Conservation (phyloP, 2,329 filamentous ascomycete species). For the Cladosporium austrohemisphaericum region DNA sequence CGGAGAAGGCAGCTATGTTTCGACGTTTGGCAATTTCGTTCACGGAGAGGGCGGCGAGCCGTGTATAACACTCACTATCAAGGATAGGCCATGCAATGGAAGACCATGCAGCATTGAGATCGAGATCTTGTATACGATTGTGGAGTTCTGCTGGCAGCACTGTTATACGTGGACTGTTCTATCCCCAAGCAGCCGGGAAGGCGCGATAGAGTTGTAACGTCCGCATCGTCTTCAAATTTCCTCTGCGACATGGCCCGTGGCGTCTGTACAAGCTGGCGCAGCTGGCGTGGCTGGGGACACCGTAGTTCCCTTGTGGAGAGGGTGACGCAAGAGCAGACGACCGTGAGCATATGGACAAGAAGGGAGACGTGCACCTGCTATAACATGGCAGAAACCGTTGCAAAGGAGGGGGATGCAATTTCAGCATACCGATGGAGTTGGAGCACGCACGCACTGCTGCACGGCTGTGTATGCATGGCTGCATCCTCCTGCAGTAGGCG, state of each 20-base stretch:
- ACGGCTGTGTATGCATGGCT: slow-evolving; percentile 1
- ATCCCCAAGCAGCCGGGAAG: neutral
- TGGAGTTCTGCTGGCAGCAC: too few species aligned
- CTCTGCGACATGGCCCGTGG: slow-evolving; percentile 2
- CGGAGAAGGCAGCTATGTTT: too few species aligned
- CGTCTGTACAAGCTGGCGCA: neutral
- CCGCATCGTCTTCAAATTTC: slow-evolving; percentile 11
- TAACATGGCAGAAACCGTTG: slow-evolving; percentile 1
- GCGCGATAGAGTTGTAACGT: slow-evolving; percentile 8
- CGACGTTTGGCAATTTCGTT: too few species aligned
- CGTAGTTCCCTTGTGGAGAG: neutral
- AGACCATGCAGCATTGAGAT: too few species aligned
- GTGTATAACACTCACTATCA: too few species aligned
- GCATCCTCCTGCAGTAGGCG: neutral
- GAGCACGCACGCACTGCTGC: too few species aligned
- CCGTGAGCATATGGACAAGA: too few species aligned
- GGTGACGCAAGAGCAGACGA: neutral
- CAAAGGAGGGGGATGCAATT: slow-evolving; percentile 4
- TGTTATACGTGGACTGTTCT: neutral
- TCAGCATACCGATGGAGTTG: neutral
- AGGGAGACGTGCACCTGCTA: neutral
- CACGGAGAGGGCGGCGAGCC: too few species aligned
- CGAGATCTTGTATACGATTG: too few species aligned
- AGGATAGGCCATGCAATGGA: too few species aligned
- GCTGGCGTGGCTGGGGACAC: too few species aligned